Base-by-base conservation (phyloP, 129 eudicot genomes). In the Flaveria robusta region DNA sequence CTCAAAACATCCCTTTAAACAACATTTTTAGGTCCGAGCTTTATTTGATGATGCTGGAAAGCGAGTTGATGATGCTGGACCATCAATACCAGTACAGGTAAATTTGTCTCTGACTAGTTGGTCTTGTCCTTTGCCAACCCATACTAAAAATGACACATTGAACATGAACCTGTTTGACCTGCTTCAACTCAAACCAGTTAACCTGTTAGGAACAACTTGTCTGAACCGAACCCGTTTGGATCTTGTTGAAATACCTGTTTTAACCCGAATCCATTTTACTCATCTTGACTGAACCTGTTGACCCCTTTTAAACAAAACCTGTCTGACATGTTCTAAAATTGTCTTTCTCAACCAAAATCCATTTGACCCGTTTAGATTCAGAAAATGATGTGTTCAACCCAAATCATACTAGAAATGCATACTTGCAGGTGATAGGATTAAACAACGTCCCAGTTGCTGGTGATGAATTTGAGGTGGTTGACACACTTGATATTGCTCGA, bases 381-480 rank as follows among this genome's bases (percentile, higher is more conserved):
- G 68, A 62, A 29, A 62, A 29, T 29, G 68, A 62, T 1, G 43
- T 29, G 68, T 62, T 62, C 43, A 62, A 27, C 68, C 22, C 9
- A 4, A 62, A 27, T 62, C 20, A 49, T 45, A 47, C 77, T 27
- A 12, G 51, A 64, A 42, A 43, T 43, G 56, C 0, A 27, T 34
- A 6, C 42, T 72, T 83, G 15, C 85, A 93, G 97, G 93, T 93
- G 50, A 90, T 88, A 60, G 99, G 99, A 73, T 81, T 94, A 78
- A 94, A 91, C 74, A 89, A 86, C 70, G 99, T 94, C 54, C 99
- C 97, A 41, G 74, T 63, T 42, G 99, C 99, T 7, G 99, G 99
- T 51, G 97, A 94, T 81, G 97, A 88, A 75, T 94, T 94, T 77
- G 97, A 94, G 89, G 99, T 91, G 70, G 97, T 94, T 68, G 86